phyloP scores from a whole-genome alignment of 2,329 filamentous ascomycete species.

The Trichoderma afroharzianum region DNA sequence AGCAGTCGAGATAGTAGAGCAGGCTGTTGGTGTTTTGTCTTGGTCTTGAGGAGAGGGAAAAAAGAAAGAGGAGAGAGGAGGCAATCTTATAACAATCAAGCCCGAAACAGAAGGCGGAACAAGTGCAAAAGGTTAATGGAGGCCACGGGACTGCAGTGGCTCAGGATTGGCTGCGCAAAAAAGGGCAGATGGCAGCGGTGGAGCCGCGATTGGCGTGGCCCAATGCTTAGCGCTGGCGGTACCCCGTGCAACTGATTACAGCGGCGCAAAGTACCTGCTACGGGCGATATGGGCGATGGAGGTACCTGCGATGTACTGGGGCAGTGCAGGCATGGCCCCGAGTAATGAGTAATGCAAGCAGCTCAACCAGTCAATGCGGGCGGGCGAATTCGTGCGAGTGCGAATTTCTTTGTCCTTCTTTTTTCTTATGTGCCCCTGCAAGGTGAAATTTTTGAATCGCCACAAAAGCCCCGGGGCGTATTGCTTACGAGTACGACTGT shows the following conservation, averaged over 20 bases:
- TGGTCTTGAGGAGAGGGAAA: background rate
- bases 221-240: slow-evolving; percentile 13
- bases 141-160: slow-evolving; percentile 7
- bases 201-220: slow-evolving; percentile 8
- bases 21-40: background rate
- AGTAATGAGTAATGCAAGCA: background rate
- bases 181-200: slow-evolving; percentile 1
- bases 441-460: background rate
- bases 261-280: background rate
- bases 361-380: background rate
- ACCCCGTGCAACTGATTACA: background rate
- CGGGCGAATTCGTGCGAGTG: background rate
- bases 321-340: background rate
- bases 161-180: slow-evolving; percentile 10
- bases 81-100: slow-evolving; percentile 8
- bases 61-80: background rate
- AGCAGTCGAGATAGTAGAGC: background rate
- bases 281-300: background rate
- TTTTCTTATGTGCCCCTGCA: background rate
- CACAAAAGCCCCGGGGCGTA: background rate
- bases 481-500: background rate
- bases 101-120: slow-evolving; percentile 10
- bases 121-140: background rate
- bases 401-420: background rate
- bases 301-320: background rate